These are phyloP conservation scores for Tagetes erecta DNA, from an alignment of 129 eudicot species.

Conservation along the genomic window DNA sequence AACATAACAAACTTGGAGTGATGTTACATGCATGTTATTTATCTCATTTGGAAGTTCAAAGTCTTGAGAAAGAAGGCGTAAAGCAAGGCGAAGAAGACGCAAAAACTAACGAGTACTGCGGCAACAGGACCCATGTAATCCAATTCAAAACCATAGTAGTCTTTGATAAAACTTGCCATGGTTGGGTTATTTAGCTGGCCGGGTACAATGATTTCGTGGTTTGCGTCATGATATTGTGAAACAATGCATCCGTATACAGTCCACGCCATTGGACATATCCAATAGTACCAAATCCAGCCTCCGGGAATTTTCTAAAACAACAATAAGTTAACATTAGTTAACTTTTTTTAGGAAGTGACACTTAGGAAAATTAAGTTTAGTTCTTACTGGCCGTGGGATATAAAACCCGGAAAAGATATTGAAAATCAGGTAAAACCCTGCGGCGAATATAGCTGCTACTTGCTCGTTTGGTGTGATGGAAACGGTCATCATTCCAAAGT, in stretches of 20 bases:
- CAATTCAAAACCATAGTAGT: slow-evolving; percentile 55
- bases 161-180: slow-evolving; percentile 35
- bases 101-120: slow-evolving; percentile 57
- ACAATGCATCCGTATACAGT: slow-evolving; percentile 62
- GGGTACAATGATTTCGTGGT: slow-evolving; percentile 37
- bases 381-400: slow-evolving; percentile 17
- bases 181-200: slow-evolving; percentile 37
- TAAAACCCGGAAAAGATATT: background rate
- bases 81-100: slow-evolving; percentile 59
- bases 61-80: slow-evolving; percentile 56
- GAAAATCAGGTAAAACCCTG: slow-evolving; percentile 54
- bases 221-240: slow-evolving; percentile 58
- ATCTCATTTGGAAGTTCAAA: slow-evolving; percentile 69
- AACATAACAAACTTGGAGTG: slow-evolving; percentile 3
- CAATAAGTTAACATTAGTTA: background rate
- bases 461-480: slow-evolving; percentile 76
- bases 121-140: slow-evolving; percentile 75
- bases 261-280: slow-evolving; percentile 83
- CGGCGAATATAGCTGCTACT: slow-evolving; percentile 70
- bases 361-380: background rate
- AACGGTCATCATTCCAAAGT: slow-evolving; percentile 75
- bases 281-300: slow-evolving; percentile 82
- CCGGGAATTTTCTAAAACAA: slow-evolving; percentile 60
- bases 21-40: slow-evolving; percentile 10
- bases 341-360: too few species aligned